Evolutionary conservation across 1,284 basidiomycete species (phyloP).

Genomic region (Amylostereum areolatum): DNA sequence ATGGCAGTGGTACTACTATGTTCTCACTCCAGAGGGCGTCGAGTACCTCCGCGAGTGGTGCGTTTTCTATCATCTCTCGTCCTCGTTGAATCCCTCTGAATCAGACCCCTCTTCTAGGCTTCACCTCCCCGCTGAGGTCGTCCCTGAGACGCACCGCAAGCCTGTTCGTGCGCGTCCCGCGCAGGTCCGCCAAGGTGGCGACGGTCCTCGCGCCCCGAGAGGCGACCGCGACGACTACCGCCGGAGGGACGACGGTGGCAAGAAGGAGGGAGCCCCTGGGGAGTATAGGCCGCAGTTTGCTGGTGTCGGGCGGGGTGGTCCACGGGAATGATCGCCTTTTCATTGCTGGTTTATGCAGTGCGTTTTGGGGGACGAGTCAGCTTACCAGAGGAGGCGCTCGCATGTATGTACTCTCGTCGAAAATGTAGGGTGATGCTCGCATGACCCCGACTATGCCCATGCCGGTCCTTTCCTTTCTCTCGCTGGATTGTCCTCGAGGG

Average conservation of each 20-base stretch:
- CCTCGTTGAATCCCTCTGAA: not conserved
- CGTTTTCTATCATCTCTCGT: conserved; percentile 21
- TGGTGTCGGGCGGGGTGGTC: conserved; percentile 84
- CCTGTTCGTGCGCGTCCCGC: conserved; percentile 76
- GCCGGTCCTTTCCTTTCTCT: not conserved
- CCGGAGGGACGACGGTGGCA: conserved; percentile 35
- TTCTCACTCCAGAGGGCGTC: conserved; percentile 90
- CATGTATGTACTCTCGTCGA: not conserved
- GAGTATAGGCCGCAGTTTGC: conserved; percentile 82
- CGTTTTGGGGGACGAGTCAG: not conserved
- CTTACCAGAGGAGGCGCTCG: not conserved
- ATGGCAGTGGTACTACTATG: conserved; percentile 96
- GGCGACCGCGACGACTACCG: conserved; percentile 84
- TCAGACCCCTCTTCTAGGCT: conserved; percentile 50
- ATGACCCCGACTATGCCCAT: not conserved
- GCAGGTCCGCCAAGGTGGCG: conserved; percentile 57
- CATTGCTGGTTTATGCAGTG: not conserved
- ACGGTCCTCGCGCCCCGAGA: conserved; percentile 78
- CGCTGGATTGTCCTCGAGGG: not conserved
- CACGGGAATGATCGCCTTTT: conserved; percentile 44
- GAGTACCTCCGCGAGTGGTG: conserved; percentile 93
- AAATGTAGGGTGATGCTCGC: conserved; percentile 3
- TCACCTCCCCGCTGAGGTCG: conserved; percentile 90
- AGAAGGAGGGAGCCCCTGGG: conserved; percentile 75
- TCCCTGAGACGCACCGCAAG: conserved; percentile 95